Conservation (phyloP, 352 stramenopile species). For the Phytophthora syringae region DNA sequence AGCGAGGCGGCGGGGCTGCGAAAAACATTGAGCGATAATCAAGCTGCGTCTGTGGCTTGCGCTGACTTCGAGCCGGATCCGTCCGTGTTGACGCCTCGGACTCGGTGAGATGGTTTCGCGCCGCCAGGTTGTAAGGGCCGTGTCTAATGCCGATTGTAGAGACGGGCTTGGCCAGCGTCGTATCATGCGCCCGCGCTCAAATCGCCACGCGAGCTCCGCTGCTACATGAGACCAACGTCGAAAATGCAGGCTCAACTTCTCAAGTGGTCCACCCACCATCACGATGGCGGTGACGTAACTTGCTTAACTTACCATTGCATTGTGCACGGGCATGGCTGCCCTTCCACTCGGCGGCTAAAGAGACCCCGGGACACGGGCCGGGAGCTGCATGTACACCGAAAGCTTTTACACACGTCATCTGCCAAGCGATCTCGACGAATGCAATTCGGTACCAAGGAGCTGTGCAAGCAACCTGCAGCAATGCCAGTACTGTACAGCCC, state of each 20-base stretch:
- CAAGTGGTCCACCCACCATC: slow-evolving; percentile 2
- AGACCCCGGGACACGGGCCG: too few species aligned
- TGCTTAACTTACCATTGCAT: too few species aligned
- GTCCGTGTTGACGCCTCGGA: not conserved
- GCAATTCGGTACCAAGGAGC: too few species aligned
- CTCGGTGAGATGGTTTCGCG: slow-evolving; percentile 19
- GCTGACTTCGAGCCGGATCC: not conserved
- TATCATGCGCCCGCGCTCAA: slow-evolving; percentile 11
- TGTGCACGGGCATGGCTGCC: too few species aligned
- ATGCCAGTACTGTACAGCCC: too few species aligned
- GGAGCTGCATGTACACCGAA: too few species aligned
- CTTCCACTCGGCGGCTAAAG: too few species aligned
- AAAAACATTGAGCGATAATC: not conserved
- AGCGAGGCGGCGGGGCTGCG: not conserved
- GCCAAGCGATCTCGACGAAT: too few species aligned
- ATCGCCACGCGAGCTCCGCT: slow-evolving; percentile 10
- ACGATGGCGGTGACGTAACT: too few species aligned
- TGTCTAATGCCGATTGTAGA: slow-evolving; percentile 34
- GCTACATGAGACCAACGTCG: slow-evolving; percentile 13
- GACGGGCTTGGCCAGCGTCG: slow-evolving; percentile 1
- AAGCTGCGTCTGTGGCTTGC: not conserved
- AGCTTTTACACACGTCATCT: too few species aligned
- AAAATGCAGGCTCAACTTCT: slow-evolving; percentile 21
- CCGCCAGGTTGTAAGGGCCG: slow-evolving; percentile 22
- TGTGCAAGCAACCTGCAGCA: too few species aligned